These are phyloP conservation scores for Hypoxylon sp. DNA, from an alignment of 2,329 filamentous ascomycete species.

Conservation along the genomic window DNA sequence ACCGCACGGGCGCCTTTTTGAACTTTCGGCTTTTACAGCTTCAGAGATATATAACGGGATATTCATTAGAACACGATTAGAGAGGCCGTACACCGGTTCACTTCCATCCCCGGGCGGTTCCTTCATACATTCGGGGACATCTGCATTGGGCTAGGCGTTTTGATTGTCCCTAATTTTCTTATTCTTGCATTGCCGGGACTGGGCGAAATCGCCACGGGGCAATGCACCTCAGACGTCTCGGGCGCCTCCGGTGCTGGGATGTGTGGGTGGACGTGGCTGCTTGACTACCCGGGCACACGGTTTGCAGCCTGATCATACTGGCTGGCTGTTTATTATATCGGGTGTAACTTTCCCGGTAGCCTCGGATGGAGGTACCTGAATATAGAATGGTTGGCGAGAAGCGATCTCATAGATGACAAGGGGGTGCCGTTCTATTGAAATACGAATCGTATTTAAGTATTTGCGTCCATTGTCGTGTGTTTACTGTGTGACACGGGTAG, in stretches of 20 bases:
- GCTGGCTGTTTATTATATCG: conserved; percentile 9
- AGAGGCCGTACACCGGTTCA: conserved; percentile 22
- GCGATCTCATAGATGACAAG: conserved; percentile 6
- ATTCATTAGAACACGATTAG: conserved; percentile 40
- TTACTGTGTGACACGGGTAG: neutral
- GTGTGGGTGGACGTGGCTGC: neutral
- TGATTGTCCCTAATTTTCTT: conserved; percentile 15
- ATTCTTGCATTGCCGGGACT: conserved; percentile 23
- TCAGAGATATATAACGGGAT: conserved; percentile 26
- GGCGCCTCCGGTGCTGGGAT: conserved; percentile 12
- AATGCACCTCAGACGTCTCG: conserved; percentile 5
- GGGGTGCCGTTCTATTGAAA: conserved; percentile 9
- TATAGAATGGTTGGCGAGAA: conserved; percentile 19
- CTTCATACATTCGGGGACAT: conserved; percentile 16
- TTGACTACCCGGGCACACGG: neutral
- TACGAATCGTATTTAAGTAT: conserved; percentile 19
- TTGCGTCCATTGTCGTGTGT: neutral
- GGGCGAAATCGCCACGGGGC: conserved; percentile 14
- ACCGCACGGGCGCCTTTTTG: conserved; percentile 16
- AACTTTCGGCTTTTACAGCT: conserved; percentile 8
- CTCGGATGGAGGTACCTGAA: neutral
- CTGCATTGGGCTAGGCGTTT: conserved; percentile 39
- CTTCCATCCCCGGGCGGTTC: conserved; percentile 7
- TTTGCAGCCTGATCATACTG: conserved; percentile 5
- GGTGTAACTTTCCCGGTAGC: conserved; percentile 11